phyloP scores from a whole-genome alignment of 164 flowering plant species.

The Buxus sempervirens region DNA sequence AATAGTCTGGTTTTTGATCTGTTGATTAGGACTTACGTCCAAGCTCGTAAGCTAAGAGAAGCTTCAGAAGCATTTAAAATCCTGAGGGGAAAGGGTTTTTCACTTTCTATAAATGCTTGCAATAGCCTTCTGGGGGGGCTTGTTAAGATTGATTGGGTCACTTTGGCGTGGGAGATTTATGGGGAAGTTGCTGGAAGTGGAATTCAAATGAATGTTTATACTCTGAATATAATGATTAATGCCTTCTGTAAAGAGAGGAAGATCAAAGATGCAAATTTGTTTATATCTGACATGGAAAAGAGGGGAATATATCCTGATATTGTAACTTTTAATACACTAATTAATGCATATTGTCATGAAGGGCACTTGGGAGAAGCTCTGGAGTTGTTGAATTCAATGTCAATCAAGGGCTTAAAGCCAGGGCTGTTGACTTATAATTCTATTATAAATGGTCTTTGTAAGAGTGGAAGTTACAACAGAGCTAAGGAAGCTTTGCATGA shows the following conservation, averaged over 20 bases:
- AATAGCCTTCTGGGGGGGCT: conserved; percentile 83
- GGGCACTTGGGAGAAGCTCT: conserved; percentile 64
- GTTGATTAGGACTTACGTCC: conserved; percentile 79
- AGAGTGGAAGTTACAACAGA: conserved; percentile 40
- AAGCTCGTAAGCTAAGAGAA: conserved; percentile 75
- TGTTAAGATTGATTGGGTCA: conserved; percentile 75
- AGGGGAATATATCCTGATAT: conserved; percentile 61
- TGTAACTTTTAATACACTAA: conserved; percentile 74
- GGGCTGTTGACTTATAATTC: conserved; percentile 60
- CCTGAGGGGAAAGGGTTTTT: conserved; percentile 44
- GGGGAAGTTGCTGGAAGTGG: conserved; percentile 43
- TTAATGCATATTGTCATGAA: conserved; percentile 53
- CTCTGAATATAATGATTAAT: conserved; percentile 82
- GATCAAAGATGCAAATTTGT: conserved; percentile 33
- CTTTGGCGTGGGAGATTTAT: conserved; percentile 73
- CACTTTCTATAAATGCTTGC: conserved; percentile 64
- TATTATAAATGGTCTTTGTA: conserved; percentile 69
- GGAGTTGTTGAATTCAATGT: conserved; percentile 49
- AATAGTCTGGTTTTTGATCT: conserved; percentile 60
- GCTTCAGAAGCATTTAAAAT: conserved; percentile 57
- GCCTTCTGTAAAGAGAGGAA: conserved; percentile 72
- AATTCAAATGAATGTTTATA: conserved; percentile 57
- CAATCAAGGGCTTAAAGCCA: conserved; percentile 52
- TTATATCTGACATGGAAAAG: conserved; percentile 57
- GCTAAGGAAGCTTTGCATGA: conserved; percentile 58